Base-by-base conservation (phyloP, 495 filamentous ascomycete genomes). In the Talaromyces ruber region DNA sequence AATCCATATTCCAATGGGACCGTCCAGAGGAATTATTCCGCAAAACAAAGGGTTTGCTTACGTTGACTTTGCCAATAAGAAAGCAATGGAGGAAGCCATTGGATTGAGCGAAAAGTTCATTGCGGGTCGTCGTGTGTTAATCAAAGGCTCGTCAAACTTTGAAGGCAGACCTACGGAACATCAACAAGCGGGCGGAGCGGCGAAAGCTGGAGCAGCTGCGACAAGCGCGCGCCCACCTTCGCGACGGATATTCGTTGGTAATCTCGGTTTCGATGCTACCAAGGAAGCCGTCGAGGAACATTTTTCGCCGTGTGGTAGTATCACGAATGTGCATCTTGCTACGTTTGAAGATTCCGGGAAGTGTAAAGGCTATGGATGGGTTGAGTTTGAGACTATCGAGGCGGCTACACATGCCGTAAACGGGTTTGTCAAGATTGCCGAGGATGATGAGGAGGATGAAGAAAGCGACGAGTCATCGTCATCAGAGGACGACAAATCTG, bases 311-410 rank as follows among this genome's bases (percentile, higher is more conserved):
- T 97, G 93, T 67, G 94, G 94, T 45, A 82, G 85, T 54, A 81
- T 99, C 60, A 75, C 79, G 34, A 88, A 88, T 74, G 80, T 92
- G 64, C 90, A 93, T 71, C 76, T 96, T 53, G 95, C 95, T 2
- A 96, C 93, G 0, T 99, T 99, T 69, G 91, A 98, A 71, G 95
- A 99, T 68, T 85, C 87, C 43, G 95, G 94, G 26, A 98, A 98
- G 77, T 98, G 95, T 79, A 97, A 97, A 77, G 94, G 94, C 1
- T 99, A 90, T 78, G 93, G 87, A 21, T 98, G 94, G 90, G 85
- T 98, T 54, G 87, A 88, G 43, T 99, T 98, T 75, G 86, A 86
- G 69, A 86, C 91, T 25, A 64, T 91, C 18, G 86, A 88, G 21
- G 83, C 86, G 0, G 91, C 89, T 0, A 79, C 85, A 65, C 84